Evolutionary conservation across 2,329 filamentous ascomycete genomes (phyloP), one percentile per base, ranked within the genome.

Genomic region (Ciborinia camelliae): DNA sequence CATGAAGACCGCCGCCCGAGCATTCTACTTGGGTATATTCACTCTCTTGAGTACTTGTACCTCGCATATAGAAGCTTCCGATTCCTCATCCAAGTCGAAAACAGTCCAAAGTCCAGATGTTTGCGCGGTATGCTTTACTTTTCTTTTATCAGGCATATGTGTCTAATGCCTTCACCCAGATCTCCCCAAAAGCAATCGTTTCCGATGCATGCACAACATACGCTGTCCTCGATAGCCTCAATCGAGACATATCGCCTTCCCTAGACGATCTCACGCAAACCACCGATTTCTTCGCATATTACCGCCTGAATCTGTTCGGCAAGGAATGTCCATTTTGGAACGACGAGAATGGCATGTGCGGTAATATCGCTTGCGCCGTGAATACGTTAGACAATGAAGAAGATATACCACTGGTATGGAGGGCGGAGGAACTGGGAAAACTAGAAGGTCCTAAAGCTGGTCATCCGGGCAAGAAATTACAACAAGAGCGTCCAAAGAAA

Each of bases 241-340:
- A 98, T 78, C 78, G 82, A 70, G 84, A 86, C 66, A 82, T 97
- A 68, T 88, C 89, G 72, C 90, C 92, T 23, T 85, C 87, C 61
- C 80, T 99, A 71, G 85, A 91, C 72, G 89, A 91, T 63, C 86
- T 99, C 53, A 96, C 92, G 0, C 86, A 86, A 71, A 87, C 90
- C 62, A 96, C 94, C 76, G 95, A 99, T 78, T 99, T 97, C 84
- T 99, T 99, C 79, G 94, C 94, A 62, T 92, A 98, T 78, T 99
- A 98, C 80, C 89, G 95, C 65, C 81, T 99, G 53, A 98, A 97
- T 76, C 84, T 99, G 26, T 99, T 92, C 78, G 90, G 96, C 77
- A 97, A 95, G 77, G 87, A 86, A 78, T 99, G 95, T 74, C 95
- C 95, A 0, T 99, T 98, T 76, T 99, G 95, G 94, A 86, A 88